phyloP scores from a whole-genome alignment of 768 basidiomycete genomes.

The Lactarius sanguifluus region DNA sequence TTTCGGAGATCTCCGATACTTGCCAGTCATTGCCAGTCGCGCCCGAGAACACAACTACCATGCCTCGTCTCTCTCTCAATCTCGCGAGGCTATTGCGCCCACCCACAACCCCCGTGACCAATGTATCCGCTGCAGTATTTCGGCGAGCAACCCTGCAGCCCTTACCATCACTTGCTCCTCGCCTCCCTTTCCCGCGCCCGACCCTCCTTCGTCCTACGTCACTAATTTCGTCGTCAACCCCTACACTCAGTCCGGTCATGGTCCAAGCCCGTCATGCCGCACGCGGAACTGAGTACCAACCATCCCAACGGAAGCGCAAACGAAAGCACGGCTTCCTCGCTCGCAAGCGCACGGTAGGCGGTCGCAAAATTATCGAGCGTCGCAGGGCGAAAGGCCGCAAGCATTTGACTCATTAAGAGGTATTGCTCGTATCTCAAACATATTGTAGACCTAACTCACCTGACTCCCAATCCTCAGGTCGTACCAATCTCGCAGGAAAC shows the following conservation, averaged over 20 bases:
- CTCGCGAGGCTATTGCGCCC: conserved; percentile 6
- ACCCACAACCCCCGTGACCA: not conserved
- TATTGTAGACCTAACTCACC: not conserved
- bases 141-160: conserved; percentile 1
- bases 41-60: not conserved
- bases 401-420: conserved; percentile 69
- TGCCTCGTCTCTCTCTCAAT: conserved; percentile 20
- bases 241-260: conserved; percentile 27
- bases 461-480: not conserved
- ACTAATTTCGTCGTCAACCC: not conserved
- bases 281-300: conserved; percentile 91
- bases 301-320: conserved; percentile 92
- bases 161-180: not conserved
- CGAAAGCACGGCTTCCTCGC: conserved; percentile 90
- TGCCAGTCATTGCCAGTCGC: not conserved
- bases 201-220: conserved; percentile 14
- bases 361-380: conserved; percentile 69
- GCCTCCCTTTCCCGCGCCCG: conserved; percentile 19
- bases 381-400: conserved; percentile 75
- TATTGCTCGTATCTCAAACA: not conserved
- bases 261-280: conserved; percentile 62
- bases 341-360: conserved; percentile 63
- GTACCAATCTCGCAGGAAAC: not conserved
- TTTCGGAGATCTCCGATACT: conserved; percentile 28
- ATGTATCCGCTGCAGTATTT: not conserved